Evolutionary conservation across 345 rosid species (phyloP).

Genomic region (Eucalyptus polyanthemos): DNA sequence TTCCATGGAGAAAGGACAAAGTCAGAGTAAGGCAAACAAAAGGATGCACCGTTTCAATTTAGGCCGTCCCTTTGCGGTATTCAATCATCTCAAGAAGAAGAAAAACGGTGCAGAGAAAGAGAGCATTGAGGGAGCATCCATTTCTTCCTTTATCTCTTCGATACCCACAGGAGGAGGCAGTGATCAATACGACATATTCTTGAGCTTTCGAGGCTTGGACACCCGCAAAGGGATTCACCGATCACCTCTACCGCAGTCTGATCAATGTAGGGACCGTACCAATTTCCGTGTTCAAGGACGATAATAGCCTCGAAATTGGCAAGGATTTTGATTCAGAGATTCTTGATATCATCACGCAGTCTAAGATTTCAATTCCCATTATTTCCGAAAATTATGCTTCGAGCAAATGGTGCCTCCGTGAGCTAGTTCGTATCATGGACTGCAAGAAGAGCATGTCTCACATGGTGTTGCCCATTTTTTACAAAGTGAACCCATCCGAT

Average conservation of each 20-base stretch:
- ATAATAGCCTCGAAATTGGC: background rate
- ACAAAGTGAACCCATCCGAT: background rate
- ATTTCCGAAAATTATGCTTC: background rate
- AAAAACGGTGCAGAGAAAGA: too few relatives aligned
- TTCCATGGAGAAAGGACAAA: background rate
- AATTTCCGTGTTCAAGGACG: background rate
- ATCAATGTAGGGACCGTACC: background rate
- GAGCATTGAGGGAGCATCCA: too few relatives aligned
- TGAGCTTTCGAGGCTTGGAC: too few relatives aligned
- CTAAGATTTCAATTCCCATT: background rate
- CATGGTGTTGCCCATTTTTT: background rate
- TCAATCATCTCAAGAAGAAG: too few relatives aligned
- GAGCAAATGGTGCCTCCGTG: background rate
- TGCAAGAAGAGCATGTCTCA: background rate
- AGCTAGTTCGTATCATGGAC: background rate
- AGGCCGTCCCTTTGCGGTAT: too few relatives aligned
- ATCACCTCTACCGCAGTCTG: background rate
- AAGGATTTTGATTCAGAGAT: background rate
- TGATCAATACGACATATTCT: too few relatives aligned
- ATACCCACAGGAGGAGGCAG: background rate
- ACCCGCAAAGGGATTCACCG: background rate
- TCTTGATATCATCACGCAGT: background rate
- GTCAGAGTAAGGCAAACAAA: background rate
- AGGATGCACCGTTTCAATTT: background rate
- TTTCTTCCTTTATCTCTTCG: background rate